Percentiles rank a stretch among this genome's conserved stretches.
phyloP scores from a whole-genome alignment of 805 yeast species.

The Spathaspora boniae region DNA sequence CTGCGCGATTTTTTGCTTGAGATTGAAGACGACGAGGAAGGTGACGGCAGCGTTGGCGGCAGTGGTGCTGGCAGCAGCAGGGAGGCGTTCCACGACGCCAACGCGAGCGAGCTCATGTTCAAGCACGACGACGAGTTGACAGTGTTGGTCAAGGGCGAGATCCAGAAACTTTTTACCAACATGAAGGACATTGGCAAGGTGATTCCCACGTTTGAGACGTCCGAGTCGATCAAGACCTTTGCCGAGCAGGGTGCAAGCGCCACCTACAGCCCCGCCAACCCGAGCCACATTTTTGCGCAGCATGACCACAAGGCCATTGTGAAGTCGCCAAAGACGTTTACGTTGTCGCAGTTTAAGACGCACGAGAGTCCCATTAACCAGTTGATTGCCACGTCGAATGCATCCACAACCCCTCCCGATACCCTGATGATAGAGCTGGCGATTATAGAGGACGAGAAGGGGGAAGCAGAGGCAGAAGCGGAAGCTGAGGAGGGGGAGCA shows the following conservation, averaged over 20 bases:
- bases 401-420: not conserved
- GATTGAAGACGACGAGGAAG: not conserved
- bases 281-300: slow-evolving; percentile 2
- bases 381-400: slow-evolving; percentile 21
- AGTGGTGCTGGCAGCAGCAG: no score
- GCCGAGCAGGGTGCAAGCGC: slow-evolving; percentile 12
- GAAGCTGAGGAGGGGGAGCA: not conserved
- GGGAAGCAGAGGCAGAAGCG: slow-evolving; percentile 14
- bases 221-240: slow-evolving; percentile 22
- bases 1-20: slow-evolving; percentile 2
- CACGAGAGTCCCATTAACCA: slow-evolving; percentile 35
- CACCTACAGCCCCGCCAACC: slow-evolving; percentile 14
- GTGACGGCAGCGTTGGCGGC: no score
- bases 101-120: slow-evolving; percentile 7
- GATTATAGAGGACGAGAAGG: slow-evolving; percentile 40
- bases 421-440: slow-evolving; percentile 22
- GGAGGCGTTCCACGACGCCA: slow-evolving; percentile 2
- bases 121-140: slow-evolving; percentile 30
- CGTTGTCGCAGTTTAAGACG: slow-evolving; percentile 33
- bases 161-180: slow-evolving; percentile 26
- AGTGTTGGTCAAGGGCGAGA: slow-evolving; percentile 30
- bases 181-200: slow-evolving; percentile 30
- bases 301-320: slow-evolving; percentile 22
- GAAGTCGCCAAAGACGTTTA: slow-evolving; percentile 40
- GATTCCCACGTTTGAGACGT: slow-evolving; percentile 31